Base-by-base conservation (phyloP, 352 stramenopile species). In the Lagenidium giganteum region DNA sequence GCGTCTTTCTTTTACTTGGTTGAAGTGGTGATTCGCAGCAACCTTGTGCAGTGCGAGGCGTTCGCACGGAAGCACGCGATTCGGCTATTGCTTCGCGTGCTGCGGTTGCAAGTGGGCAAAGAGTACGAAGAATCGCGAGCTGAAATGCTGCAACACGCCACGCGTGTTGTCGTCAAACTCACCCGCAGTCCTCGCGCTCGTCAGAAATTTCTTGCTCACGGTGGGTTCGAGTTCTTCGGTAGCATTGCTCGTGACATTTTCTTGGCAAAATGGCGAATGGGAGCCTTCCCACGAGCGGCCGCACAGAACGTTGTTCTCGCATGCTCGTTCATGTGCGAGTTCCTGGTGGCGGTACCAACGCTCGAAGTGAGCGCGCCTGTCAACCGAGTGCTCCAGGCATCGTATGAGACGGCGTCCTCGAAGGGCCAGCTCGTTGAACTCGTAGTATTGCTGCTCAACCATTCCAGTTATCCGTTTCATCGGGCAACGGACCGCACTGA, bases 1-100 rank as follows among this genome's bases (percentile, higher is more conserved):
- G 43, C 51, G 7, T 64, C 43, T 11, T 67, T 53, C 26, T 67
- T 67, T 44, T 54, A 28, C 23, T 38, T 70, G 21, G 56, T 67
- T 1, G 42, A 56, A 18, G 54, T 37, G 3, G 61, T 35, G 0
- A 44, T 64, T 5, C 51, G 61, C 13, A 40, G 40, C 4, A 64
- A 70, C 26, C 45, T 47, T n/a, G 34, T 61, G 13, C 56, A 70
- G 17, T 70, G 61, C 30, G 47, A 66, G 25, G 35, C 57, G 0
- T 61, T 70, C 30, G 42, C 61, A 0, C 47, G 43, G 9, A 61
- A 51, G 29, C 61, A 70, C 17, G 40, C 40, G 3, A 14, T 70
- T 13, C 20, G 31, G 6, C 32, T 54, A 23, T 38, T 66, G 8
- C 16, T 42, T 0, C 14, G 8, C 1, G 32, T 68, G 12, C 7